phyloP scores from a whole-genome alignment of 1,284 basidiomycete genomes.

The Tylopilus sp. region DNA sequence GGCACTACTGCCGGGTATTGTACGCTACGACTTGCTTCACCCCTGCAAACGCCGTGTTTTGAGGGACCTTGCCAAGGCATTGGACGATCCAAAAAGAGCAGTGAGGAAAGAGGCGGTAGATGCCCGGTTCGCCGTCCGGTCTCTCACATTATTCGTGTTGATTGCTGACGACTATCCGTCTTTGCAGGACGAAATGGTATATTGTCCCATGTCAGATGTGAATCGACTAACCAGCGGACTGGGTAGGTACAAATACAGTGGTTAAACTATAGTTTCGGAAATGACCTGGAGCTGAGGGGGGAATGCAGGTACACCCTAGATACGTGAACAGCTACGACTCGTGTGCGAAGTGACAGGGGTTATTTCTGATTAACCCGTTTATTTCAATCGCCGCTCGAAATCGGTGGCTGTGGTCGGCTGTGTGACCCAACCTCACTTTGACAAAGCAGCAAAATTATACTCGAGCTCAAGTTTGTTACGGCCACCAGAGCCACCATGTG shows the following conservation, averaged over 20 bases:
- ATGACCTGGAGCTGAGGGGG: neutral
- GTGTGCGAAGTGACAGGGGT: neutral
- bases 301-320: neutral
- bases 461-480: neutral
- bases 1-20: conserved; percentile 63
- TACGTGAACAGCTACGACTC: neutral
- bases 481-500: conserved; percentile 21
- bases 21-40: conserved; percentile 78
- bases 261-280: conserved; percentile 24
- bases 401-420: neutral
- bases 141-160: neutral
- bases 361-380: neutral
- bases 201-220: conserved; percentile 3
- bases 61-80: conserved; percentile 63
- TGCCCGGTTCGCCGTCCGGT: conserved; percentile 49
- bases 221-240: neutral
- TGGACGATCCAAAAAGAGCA: conserved; percentile 81
- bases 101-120: conserved; percentile 88
- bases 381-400: conserved; percentile 29
- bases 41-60: conserved; percentile 71
- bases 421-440: neutral
- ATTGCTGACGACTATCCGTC: conserved; percentile 2
- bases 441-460: neutral
- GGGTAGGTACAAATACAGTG: conserved; percentile 57
- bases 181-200: conserved; percentile 53